Evolutionary conservation across 2,329 filamentous ascomycete species (phyloP), one percentile per base, ranked within the genome.

Genomic region (Thelonectria olida): DNA sequence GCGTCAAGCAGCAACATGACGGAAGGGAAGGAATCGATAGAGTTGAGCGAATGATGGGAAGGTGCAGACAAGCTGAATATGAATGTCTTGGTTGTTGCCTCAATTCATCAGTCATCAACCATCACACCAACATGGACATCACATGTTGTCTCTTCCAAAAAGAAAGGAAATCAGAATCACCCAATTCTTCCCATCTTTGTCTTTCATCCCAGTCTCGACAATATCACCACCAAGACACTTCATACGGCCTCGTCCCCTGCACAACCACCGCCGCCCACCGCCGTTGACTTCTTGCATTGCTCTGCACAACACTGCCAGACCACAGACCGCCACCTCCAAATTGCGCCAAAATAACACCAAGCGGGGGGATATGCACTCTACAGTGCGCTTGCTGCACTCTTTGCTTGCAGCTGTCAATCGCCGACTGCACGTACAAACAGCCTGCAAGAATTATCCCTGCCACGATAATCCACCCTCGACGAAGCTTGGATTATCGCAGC

Each of bases 341-440:
- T 10, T 36, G 6, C 7, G 27, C 27, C 27, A 28, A 28, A 28
- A 31, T 31, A 31, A 31, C 28, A 10, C 28, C 31, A 23, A 28
- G 28, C 36, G 34, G 53, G 41, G 53, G 53, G 53, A 55, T 45
- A 45, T 55, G 53, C 53, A 48, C 53, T 38, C 42, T 47, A 55
- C 42, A 55, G 13, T 17, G 10, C 15, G 22, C 12, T 36, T 52
- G 53, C 23, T 55, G 53, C 53, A 54, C 42, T 22, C n/a, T 28
- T 49, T 49, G 42, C 56, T 36, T 60, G 57, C 57, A 60, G 44
- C 44, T 60, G 57, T 60, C 57, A 50, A 60, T 54, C 57, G 44
- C 51, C 57, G 50, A 58, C 47, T 39, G 28, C 42, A 23, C 28
- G 28, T 17, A 39, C 54, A 48, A 31, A 39, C 22, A 12, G 34